Conservation (phyloP, 2,329 filamentous ascomycete genomes). For the Colletotrichum salicis region DNA sequence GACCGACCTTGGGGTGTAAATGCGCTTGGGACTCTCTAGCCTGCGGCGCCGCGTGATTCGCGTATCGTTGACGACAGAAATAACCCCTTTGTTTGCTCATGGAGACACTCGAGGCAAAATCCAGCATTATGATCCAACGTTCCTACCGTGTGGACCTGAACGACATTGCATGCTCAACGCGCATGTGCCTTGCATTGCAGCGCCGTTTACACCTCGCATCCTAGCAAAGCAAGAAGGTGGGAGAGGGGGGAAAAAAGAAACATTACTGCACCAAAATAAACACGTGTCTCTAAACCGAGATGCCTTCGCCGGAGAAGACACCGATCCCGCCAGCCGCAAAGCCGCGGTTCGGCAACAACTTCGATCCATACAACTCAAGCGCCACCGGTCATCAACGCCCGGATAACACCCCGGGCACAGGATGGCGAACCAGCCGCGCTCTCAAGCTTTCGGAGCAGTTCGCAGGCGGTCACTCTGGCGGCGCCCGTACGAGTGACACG, state of each 20-base stretch:
- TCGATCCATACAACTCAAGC: constrained; percentile 78
- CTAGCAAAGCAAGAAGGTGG: not conserved
- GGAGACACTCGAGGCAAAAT: not conserved
- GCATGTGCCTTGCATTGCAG: constrained; percentile 1
- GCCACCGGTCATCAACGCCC: constrained; percentile 83
- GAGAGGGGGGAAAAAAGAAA: not conserved
- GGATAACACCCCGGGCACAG: constrained; percentile 70
- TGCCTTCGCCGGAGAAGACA: constrained; percentile 21
- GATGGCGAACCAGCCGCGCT: constrained; percentile 78
- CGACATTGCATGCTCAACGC: constrained; percentile 4
- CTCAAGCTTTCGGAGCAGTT: constrained; percentile 79
- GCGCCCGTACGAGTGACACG: constrained; percentile 70
- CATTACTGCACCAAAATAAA: not conserved
- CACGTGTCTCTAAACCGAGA: not conserved
- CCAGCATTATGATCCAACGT: not conserved
- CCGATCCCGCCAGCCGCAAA: constrained; percentile 48
- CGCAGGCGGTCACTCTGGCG: constrained; percentile 64
- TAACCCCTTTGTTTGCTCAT: constrained; percentile 16
- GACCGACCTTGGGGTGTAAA: constrained; percentile 6
- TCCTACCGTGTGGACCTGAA: not conserved
- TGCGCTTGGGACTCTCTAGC: constrained; percentile 18
- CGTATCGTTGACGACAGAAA: not conserved
- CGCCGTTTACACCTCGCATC: not conserved
- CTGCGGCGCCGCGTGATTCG: constrained; percentile 22
- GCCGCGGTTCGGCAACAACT: constrained; percentile 56